These are phyloP conservation scores for Rubia yunnanensis DNA, from an alignment of 257 asterid species.

Conservation along the genomic window DNA sequence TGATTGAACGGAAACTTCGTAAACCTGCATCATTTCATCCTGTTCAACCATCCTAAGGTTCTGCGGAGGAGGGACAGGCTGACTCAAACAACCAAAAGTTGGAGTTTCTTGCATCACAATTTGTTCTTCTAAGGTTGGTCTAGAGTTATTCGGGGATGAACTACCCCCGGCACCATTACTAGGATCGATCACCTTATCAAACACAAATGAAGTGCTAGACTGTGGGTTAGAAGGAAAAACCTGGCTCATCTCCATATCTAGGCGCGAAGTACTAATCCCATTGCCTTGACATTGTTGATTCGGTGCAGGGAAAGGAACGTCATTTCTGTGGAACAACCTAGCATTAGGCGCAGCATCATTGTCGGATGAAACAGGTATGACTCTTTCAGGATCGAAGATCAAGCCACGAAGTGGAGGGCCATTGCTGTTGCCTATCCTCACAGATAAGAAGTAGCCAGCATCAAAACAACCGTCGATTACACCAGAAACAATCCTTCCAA, in stretches of 20 bases:
- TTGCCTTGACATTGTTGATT: conserved; percentile 18
- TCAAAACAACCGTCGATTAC: conserved; percentile 72
- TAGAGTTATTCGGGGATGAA: conserved; percentile 18
- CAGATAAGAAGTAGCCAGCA: conserved; percentile 64
- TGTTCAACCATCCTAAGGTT: conserved; percentile 58
- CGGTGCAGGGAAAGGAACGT: conserved; percentile 21
- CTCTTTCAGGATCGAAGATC: conserved; percentile 46
- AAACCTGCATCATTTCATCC: conserved; percentile 59
- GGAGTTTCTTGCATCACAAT: conserved; percentile 16
- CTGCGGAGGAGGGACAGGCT: conserved; percentile 19
- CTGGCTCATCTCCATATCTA: conserved; percentile 25
- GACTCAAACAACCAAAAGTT: conserved; percentile 13
- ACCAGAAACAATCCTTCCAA: conserved; percentile 54
- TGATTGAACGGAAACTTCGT: conserved; percentile 38
- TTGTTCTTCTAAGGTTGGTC: conserved; percentile 24
- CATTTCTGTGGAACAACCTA: conserved; percentile 40
- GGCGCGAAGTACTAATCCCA: conserved; percentile 11
- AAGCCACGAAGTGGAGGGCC: conserved; percentile 54
- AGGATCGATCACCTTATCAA: conserved; percentile 16
- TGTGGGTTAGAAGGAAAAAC: conserved; percentile 15
- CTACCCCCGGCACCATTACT: conserved; percentile 6
- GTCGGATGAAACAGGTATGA: conserved; percentile 41
- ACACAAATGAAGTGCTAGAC: conserved; percentile 14
- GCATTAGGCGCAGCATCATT: conserved; percentile 74
- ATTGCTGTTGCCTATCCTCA: conserved; percentile 36